A percentile compares a stretch with the other conserved stretches of the same genome.
phyloP scores from a whole-genome alignment of 140 eudicot genomes.

The Anethum foeniculum region DNA sequence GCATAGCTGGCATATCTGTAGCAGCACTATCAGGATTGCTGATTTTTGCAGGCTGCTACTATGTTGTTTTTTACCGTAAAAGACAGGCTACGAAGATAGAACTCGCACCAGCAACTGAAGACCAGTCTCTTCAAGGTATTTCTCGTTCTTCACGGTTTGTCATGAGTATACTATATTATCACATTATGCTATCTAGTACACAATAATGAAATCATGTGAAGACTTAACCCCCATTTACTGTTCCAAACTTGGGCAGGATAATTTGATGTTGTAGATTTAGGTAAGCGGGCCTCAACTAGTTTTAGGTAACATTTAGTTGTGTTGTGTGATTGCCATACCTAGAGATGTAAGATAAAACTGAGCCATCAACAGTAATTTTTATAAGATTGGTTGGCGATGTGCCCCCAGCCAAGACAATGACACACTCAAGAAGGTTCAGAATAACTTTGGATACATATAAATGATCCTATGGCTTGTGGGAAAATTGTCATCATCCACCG shows the following conservation, averaged over 20 bases:
- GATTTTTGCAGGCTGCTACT: conserved; percentile 41
- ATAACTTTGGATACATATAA: background rate
- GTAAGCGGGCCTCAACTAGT: background rate
- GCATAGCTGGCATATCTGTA: conserved; percentile 57
- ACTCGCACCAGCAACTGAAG: conserved; percentile 38
- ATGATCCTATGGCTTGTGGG: background rate
- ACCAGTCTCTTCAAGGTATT: conserved; percentile 42
- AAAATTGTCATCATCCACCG: background rate
- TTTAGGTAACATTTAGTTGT: background rate
- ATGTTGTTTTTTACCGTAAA: conserved; percentile 36
- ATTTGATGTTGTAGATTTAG: background rate
- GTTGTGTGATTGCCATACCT: background rate
- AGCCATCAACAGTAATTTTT: background rate
- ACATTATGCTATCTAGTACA: background rate
- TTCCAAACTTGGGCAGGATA: background rate
- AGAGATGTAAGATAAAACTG: background rate
- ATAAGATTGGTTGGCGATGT: background rate
- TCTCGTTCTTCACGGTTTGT: conserved; percentile 2
- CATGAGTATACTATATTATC: too few species aligned
- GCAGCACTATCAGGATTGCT: conserved; percentile 44
- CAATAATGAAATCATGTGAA: background rate
- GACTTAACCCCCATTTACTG: background rate
- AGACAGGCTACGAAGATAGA: conserved; percentile 24
- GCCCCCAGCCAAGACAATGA: background rate
- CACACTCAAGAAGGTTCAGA: background rate